Evolutionary conservation across 345 rosid genomes (phyloP), one percentile per base, ranked within the genome.

Genomic region (Dovyalis caffra): DNA sequence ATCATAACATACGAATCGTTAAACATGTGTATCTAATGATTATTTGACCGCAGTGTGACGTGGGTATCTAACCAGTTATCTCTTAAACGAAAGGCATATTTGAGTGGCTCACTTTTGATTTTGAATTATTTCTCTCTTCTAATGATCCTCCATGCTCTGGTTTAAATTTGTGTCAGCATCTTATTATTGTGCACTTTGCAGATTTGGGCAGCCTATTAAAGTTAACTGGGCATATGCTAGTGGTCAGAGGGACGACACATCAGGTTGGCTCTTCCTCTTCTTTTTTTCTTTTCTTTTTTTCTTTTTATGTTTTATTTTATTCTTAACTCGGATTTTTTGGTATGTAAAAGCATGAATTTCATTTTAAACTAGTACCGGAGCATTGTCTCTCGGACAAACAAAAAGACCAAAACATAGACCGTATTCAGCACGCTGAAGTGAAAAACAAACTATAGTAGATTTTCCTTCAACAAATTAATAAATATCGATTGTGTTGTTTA

Each of bases 151-250:
- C 71, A 38, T 66, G 38, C 15, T 37, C 1, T 78, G 37, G 5
- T 6, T 68, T 43, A 32, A 8, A 12, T 79, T 53, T 60, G 29
- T 32, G 16, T 20, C 47, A 56, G 34, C 56, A 33, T 58, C 79
- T 65, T 75, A 57, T 35, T 69, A 64, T 72, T 16, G 38, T 77
- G 40, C 49, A 7, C 31, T 74, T 82, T 77, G 68, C 91, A 95
- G 99, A 70, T 93, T 95, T 82, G 99, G 99, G 71, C 99, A 93
- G 85, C 99, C 99, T 74, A 95, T 95, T 81, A 95, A 95, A 84
- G 99, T 95, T 75, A 95, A 95, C 74, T 95, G 99, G 99, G 99
- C 99, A 47, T 95, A 95, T 85, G 93, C 97, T 62, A 95, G 93
- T 86, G 96, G 94, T 77, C 99, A 95, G 86, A 89, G 97, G 74